Percentiles rank a stretch among this genome's conserved stretches.
These are phyloP conservation scores for Chlamydomonas reinhardtii DNA, from an alignment of 163 green algal species.

Conservation along the genomic window DNA sequence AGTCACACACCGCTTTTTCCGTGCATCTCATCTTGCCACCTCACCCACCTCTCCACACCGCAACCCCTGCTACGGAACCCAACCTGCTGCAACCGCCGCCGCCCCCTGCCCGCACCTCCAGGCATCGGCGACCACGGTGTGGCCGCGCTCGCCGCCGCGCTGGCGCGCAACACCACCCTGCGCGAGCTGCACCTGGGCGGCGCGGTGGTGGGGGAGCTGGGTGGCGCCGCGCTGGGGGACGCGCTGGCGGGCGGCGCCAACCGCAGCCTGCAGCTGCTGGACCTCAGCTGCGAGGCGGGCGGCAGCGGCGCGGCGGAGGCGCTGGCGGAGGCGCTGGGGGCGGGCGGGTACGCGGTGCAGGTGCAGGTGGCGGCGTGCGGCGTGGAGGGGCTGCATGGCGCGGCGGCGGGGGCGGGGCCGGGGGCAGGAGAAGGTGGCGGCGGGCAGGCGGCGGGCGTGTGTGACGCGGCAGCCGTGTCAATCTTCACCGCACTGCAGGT, in stretches of 20 bases:
- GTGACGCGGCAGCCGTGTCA: background rate
- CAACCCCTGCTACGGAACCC: too few relatives aligned
- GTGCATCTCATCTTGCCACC: too few relatives aligned
- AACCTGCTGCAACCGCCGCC: too few relatives aligned
- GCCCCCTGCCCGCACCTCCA: too few relatives aligned
- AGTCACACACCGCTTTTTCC: too few relatives aligned
- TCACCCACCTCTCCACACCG: too few relatives aligned
- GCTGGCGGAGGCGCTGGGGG: background rate
- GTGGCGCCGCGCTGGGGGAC: conserved; percentile 1
- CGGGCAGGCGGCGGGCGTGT: background rate
- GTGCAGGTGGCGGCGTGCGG: background rate
- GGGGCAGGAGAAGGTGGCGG: background rate
- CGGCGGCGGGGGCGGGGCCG: background rate
- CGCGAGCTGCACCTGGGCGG: conserved; percentile 4
- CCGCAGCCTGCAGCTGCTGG: background rate
- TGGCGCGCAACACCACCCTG: conserved; percentile 14
- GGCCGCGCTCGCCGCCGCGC: background rate
- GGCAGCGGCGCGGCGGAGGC: background rate
- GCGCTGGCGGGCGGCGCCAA: background rate
- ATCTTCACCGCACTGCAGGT: conserved; percentile 32
- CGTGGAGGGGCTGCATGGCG: background rate
- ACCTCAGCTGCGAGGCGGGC: conserved; percentile 3
- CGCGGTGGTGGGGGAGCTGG: background rate
- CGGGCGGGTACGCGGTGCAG: background rate
- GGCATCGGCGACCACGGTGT: conserved; percentile 12